Evolutionary conservation across 2,329 filamentous ascomycete genomes (phyloP), one percentile per base, ranked within the genome.

Genomic region (Talaromyces albobiverticillius): DNA sequence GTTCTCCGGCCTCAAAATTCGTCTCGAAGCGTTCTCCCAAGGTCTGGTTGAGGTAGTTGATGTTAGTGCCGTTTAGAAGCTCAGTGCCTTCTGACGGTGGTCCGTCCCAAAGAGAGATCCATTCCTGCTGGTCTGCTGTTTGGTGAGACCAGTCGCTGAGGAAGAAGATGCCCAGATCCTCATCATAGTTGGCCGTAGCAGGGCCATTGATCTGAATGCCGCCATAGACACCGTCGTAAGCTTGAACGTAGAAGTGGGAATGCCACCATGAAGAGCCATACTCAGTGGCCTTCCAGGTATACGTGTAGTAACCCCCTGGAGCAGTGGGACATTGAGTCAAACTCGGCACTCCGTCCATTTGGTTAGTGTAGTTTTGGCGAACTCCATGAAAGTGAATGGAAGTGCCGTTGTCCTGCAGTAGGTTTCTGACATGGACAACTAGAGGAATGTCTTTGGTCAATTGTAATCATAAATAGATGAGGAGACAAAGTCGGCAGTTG

Each of bases 221-320:
- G 0, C 85, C 85, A 29, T 81, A 73, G 1, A 86, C 69, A 1
- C 85, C 85, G 51, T 85, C 76, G 61, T 67, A 68, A 13, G 71
- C 69, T 46, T 74, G 71, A 1, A 70, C 59, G 1, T 60, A 59
- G 31, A 71, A 67, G 43, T 74, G 71, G 9, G 66, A 68, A 46
- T 69, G 66, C 23, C 68, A 69, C 65, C 66, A 69, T 1, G 61
- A 58, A 8, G 61, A 59, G 5, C 70, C 70, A 43, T 71, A 72
- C 22, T 69, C 64, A 22, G 60, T 61, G 13, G 67, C 68, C 14
- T 63, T 61, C 63, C 68, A 72, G 23, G 50, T 62, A 41, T 72
- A 72, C 8, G 70, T 75, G 55, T 69, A 67, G 2, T 60, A 62
- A 18, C 66, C 64, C 7, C 67, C 64, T 4, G 69, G 67, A 2